Percentiles rank a stretch among this genome's conserved stretches.
phyloP scores from a whole-genome alignment of 495 filamentous ascomycete species.

The Trypethelium eluteriae region DNA sequence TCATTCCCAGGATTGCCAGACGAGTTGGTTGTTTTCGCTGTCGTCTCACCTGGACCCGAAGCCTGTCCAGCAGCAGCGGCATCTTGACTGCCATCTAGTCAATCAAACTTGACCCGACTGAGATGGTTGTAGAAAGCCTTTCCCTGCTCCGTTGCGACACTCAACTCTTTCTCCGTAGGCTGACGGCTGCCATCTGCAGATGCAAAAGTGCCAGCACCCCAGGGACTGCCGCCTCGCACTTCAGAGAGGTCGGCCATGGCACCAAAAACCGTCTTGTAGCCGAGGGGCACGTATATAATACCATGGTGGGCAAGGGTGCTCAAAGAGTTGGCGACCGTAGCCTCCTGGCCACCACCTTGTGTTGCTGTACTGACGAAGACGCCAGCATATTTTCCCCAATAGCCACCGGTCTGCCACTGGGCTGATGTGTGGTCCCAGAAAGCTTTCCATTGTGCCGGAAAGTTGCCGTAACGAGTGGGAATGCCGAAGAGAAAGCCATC shows the following conservation, averaged over 20 bases:
- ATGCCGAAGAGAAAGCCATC: slow-evolving; percentile 93
- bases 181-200: slow-evolving; percentile 70
- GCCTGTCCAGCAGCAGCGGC: background rate
- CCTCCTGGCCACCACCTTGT: slow-evolving; percentile 87
- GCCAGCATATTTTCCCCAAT: slow-evolving; percentile 86
- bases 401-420: slow-evolving; percentile 51
- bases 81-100: slow-evolving; percentile 62
- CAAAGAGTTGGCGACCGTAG: slow-evolving; percentile 71
- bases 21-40: slow-evolving; percentile 12
- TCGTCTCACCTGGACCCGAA: slow-evolving; percentile 2
- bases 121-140: slow-evolving; percentile 77
- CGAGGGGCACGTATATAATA: slow-evolving; percentile 89
- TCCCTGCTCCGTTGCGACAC: slow-evolving; percentile 74
- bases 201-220: slow-evolving; percentile 93
- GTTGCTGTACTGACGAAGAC: slow-evolving; percentile 80
- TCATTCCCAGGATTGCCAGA: slow-evolving; percentile 9
- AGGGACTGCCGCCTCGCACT: slow-evolving; percentile 76
- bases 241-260: slow-evolving; percentile 61
- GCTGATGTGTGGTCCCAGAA: slow-evolving; percentile 77
- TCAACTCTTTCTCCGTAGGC: slow-evolving; percentile 64
- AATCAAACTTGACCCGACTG: slow-evolving; percentile 62
- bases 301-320: slow-evolving; percentile 90
- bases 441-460: slow-evolving; percentile 91
- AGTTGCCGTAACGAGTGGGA: slow-evolving; percentile 97
- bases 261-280: slow-evolving; percentile 74